Base-by-base conservation (phyloP, 2,329 filamentous ascomycete species). In the Apiospora rasikravindrae region DNA sequence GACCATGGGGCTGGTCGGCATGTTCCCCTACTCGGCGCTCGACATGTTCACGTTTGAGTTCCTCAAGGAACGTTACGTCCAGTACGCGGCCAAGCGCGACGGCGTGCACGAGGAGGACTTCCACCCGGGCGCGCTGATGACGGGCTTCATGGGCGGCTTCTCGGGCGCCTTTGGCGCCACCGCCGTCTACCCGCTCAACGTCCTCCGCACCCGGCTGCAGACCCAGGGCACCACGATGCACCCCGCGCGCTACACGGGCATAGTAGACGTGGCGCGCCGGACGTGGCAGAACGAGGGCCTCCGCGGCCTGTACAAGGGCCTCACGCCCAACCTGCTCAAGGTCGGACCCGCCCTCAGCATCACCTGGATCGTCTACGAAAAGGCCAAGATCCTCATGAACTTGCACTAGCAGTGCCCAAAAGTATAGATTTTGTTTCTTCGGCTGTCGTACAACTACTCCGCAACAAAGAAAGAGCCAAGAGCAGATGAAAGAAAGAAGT, bases 11-110 rank as follows among this genome's bases (percentile, higher is more conserved):
- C 88, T 99, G 4, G 85, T 98, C 69, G 96, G 96, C 80, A 98
- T 98, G 91, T 99, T 99, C 78, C 96, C 96, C 0, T 99, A 98
- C 82, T 96, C 95, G 57, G 96, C 96, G 69, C 97, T 99, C 79
- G 96, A 99, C 80, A 92, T 99, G 78, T 94, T 94, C 75, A 98
- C 94, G 0, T 99, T 98, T 79, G 96, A 99, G 83, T 91, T 96
- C 73, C 88, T 98, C 74, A 99, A 99, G 83, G 90, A 89, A 67
- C 87, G 87, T 10, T 90, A 97, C 75, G 89, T 92, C 45, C 84
- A 84, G 4, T 91, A 92, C 75, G 93, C 94, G 78, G 93, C 94
- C 16, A 90, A 89, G 72, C 84, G 87, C 45, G 83, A 89, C 13
- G 90, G 91, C 61, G 91, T 93, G 75, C 92, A 94, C 78, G 94